Evolutionary conservation across 495 filamentous ascomycete genomes (phyloP).

Genomic region (Tuber umbilicatum): DNA sequence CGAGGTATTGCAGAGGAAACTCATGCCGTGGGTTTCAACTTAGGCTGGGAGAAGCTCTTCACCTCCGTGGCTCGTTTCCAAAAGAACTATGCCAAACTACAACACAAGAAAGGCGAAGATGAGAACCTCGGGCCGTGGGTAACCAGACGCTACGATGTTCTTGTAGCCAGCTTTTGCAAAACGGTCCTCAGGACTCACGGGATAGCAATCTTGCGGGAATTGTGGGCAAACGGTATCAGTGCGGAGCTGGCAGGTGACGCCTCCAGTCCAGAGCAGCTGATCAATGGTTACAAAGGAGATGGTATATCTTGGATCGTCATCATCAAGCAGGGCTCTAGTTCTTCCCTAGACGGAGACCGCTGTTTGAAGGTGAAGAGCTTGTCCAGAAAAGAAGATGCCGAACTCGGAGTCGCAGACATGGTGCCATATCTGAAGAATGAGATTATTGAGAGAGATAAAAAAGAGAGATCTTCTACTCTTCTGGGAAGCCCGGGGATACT

Average conservation of each 20-base stretch:
- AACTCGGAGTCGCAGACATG: constrained; percentile 68
- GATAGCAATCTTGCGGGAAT: constrained; percentile 65
- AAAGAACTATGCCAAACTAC: constrained; percentile 26
- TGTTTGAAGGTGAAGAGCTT: constrained; percentile 69
- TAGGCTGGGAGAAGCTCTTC: constrained; percentile 77
- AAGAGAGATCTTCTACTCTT: constrained; percentile 48
- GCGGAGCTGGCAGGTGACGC: constrained; percentile 76
- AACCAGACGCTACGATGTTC: constrained; percentile 66
- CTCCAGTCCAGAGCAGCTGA: constrained; percentile 65
- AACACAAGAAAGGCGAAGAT: constrained; percentile 40
- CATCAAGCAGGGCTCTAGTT: constrained; percentile 56
- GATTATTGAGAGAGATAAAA: constrained; percentile 67
- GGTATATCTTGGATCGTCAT: constrained; percentile 81
- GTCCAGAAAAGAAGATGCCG: constrained; percentile 71
- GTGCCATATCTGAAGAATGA: constrained; percentile 75
- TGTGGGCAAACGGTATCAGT: constrained; percentile 78
- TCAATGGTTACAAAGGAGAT: constrained; percentile 63
- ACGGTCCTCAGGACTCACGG: constrained; percentile 65
- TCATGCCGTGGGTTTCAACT: constrained; percentile 85
- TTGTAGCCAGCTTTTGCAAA: constrained; percentile 79
- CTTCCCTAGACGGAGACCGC: constrained; percentile 47
- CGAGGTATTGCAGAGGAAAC: constrained; percentile 47
- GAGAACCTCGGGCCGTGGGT: constrained; percentile 43
- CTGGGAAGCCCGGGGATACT: constrained; percentile 44
- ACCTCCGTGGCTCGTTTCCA: constrained; percentile 54